A percentile compares a stretch with the other conserved stretches of the same genome.
These are phyloP conservation scores for Avena insularis DNA, from an alignment of 176 grass and related monocot species.

Conservation along the genomic window DNA sequence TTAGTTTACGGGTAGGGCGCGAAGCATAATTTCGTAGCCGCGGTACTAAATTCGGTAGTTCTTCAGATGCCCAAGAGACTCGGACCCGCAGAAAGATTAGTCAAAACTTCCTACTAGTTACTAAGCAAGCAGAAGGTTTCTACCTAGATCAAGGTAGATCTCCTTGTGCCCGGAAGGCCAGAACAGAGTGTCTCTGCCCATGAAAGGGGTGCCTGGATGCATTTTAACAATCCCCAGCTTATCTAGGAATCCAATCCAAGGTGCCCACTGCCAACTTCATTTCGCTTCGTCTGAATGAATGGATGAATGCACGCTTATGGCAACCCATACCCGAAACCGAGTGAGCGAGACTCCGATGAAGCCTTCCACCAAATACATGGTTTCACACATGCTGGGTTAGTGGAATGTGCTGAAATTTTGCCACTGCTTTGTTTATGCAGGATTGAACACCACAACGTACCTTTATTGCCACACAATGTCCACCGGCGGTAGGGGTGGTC, in stretches of 20 bases:
- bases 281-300: background rate
- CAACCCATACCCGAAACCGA: background rate
- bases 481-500: background rate
- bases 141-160: background rate
- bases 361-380: background rate
- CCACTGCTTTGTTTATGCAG: constrained; percentile 12
- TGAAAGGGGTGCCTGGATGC: background rate
- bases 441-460: background rate
- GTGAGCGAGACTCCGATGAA: too few relatives aligned
- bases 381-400: background rate
- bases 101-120: background rate
- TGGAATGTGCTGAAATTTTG: background rate
- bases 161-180: too few relatives aligned
- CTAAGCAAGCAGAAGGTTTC: background rate
- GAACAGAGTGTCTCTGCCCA: too few relatives aligned
- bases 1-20: too few relatives aligned
- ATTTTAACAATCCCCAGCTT: background rate
- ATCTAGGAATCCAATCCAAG: background rate
- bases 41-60: background rate
- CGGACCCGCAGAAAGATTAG: background rate
- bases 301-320: background rate
- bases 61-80: background rate
- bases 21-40: background rate
- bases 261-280: background rate
- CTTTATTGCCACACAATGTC: background rate